A percentile compares a stretch with the other conserved stretches of the same genome.
Conservation (phyloP, 163 green algal genomes). For the Chloromonas sp. region DNA sequence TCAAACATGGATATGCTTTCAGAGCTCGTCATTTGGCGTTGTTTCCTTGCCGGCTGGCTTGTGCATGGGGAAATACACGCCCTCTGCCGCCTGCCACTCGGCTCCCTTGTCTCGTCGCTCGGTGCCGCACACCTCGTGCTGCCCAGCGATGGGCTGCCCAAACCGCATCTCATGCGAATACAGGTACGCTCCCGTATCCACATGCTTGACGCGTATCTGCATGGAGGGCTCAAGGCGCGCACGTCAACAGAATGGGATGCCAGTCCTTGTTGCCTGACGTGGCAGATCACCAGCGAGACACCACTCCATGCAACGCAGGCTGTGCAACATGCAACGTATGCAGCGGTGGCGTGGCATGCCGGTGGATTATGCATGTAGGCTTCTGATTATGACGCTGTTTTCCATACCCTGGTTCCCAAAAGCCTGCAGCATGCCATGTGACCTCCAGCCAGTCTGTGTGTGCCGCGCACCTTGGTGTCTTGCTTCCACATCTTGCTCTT, state of each 20-base stretch:
- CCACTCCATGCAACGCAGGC: too few species aligned
- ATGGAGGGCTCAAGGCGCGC: background rate
- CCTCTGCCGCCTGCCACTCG: conserved; percentile 75
- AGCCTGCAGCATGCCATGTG: too few species aligned
- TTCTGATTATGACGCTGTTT: too few species aligned
- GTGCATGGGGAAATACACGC: conserved; percentile 68
- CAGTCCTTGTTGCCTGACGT: too few species aligned
- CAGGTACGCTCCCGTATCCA: conserved; percentile 68
- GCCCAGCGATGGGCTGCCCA: conserved; percentile 79
- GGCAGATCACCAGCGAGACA: too few species aligned
- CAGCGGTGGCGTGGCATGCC: too few species aligned
- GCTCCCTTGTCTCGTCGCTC: conserved; percentile 41
- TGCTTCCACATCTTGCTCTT: conserved; percentile 57
- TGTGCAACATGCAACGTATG: too few species aligned
- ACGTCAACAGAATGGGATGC: too few species aligned
- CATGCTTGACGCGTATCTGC: conserved; percentile 66
- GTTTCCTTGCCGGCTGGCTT: background rate
- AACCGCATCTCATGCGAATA: conserved; percentile 62
- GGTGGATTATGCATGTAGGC: too few species aligned
- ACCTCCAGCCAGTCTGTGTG: too few species aligned
- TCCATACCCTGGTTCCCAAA: too few species aligned
- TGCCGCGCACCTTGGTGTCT: conserved; percentile 46
- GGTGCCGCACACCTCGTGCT: conserved; percentile 73
- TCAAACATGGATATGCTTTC: background rate
- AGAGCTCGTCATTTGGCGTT: background rate